Percentiles rank a stretch among this genome's conserved stretches.
Conservation (phyloP, 805 yeast genomes). For the Ogataea trehaloabstinens region DNA sequence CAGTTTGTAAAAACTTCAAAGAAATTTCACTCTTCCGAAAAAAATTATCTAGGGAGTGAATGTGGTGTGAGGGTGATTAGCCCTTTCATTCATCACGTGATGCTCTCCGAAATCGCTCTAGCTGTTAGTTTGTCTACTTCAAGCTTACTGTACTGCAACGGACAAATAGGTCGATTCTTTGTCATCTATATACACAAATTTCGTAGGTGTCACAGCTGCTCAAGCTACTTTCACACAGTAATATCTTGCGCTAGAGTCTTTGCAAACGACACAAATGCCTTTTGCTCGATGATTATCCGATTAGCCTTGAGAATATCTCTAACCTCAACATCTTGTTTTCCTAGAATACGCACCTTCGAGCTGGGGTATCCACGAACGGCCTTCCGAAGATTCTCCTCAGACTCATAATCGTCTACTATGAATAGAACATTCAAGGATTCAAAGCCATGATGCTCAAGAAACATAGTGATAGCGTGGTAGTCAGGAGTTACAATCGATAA, state of each 20-base stretch:
- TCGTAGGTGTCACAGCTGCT: no score
- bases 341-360: constrained; percentile 58
- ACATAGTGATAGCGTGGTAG: constrained; percentile 31
- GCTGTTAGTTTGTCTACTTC: no score
- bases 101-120: no score
- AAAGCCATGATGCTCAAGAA: constrained; percentile 48
- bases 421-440: constrained; percentile 59
- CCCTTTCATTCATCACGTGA: constrained; percentile 6
- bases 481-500: constrained; percentile 30
- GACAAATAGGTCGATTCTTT: no score
- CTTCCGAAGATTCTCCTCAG: constrained; percentile 52
- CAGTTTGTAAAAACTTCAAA: constrained; percentile 8
- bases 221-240: constrained; percentile 32
- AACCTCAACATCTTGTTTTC: constrained; percentile 77
- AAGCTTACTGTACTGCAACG: no score
- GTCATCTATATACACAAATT: no score
- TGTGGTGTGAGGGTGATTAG: constrained; percentile 2
- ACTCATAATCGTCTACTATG: constrained; percentile 49
- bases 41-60: constrained; percentile 2
- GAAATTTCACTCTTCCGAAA: constrained; percentile 9
- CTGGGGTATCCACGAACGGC: constrained; percentile 52
- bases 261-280: constrained; percentile 62
- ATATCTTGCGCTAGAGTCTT: constrained; percentile 1
- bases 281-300: constrained; percentile 67
- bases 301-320: constrained; percentile 81